Conservation (phyloP, 257 asterid species). For the Salvia miltiorrhiza region DNA sequence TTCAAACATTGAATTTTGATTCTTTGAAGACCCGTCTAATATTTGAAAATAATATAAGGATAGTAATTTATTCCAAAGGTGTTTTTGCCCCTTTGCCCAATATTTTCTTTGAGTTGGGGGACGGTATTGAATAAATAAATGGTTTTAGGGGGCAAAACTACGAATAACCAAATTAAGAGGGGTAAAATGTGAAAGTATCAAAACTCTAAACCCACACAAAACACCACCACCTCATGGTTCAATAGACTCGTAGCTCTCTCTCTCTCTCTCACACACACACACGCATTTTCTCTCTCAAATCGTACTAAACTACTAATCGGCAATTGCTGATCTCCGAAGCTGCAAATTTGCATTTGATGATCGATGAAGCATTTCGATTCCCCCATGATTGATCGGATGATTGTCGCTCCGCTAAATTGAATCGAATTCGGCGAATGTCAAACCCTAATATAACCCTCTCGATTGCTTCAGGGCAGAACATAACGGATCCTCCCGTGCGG, state of each 20-base stretch:
- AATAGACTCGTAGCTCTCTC: not conserved
- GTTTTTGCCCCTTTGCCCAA: too few relatives aligned
- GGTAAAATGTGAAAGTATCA: not conserved
- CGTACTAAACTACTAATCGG: not conserved
- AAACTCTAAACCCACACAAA: slow-evolving; percentile 16
- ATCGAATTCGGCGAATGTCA: slow-evolving; percentile 32
- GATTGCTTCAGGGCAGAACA: slow-evolving; percentile 23
- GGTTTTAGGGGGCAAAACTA: not conserved
- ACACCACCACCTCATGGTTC: slow-evolving; percentile 6
- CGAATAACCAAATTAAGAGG: not conserved
- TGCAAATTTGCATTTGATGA: slow-evolving; percentile 8
- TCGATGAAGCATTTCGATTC: slow-evolving; percentile 3
- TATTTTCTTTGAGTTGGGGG: too few relatives aligned
- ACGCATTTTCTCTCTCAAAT: not conserved
- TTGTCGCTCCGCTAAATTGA: not conserved
- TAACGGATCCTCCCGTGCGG: slow-evolving; percentile 34
- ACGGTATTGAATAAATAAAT: not conserved
- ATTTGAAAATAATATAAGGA: too few relatives aligned
- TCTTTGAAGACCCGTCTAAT: too few relatives aligned
- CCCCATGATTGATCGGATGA: slow-evolving; percentile 7
- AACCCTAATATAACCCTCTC: slow-evolving; percentile 40
- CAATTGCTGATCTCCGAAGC: slow-evolving; percentile 14
- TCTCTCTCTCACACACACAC: too few relatives aligned
- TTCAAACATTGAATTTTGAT: too few relatives aligned
- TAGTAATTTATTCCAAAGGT: too few relatives aligned